Percentiles rank a stretch among this genome's conserved stretches.
Conservation (phyloP, 2,329 filamentous ascomycete species). For the Dactylellina drechsleri region DNA sequence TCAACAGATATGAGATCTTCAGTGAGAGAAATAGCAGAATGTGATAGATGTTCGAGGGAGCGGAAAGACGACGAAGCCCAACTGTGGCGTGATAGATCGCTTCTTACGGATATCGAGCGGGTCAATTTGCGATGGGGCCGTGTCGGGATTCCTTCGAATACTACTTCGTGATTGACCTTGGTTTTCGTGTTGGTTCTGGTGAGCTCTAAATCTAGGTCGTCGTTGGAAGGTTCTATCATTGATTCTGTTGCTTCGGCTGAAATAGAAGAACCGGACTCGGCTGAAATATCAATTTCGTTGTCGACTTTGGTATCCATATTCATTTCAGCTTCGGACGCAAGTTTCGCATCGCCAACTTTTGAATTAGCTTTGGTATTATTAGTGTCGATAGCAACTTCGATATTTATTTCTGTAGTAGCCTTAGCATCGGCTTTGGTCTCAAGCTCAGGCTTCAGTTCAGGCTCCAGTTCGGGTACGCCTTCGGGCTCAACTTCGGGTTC, state of each 20-base stretch:
- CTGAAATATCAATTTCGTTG: conserved; percentile 43
- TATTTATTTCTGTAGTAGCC: too few species aligned
- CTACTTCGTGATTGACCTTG: conserved; percentile 50
- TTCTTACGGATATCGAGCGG: conserved; percentile 49
- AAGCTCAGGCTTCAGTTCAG: conserved; percentile 31
- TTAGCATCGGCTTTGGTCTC: conserved; percentile 21
- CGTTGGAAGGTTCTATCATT: conserved; percentile 36
- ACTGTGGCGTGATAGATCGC: conserved; percentile 45
- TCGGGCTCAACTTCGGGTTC: conserved; percentile 7
- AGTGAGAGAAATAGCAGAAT: conserved; percentile 39
- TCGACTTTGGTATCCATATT: conserved; percentile 32
- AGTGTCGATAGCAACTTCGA: too few species aligned
- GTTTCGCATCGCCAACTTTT: conserved; percentile 6
- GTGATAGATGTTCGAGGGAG: conserved; percentile 52
- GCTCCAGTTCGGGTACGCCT: conserved; percentile 35
- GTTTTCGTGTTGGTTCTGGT: conserved; percentile 50
- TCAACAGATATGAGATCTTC: conserved; percentile 56
- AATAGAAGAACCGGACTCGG: conserved; percentile 25
- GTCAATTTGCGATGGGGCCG: conserved; percentile 39
- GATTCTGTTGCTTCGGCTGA: conserved; percentile 21
- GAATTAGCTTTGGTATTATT: too few species aligned
- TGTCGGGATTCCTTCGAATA: conserved; percentile 45
- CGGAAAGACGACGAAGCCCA: conserved; percentile 51
- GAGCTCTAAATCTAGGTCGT: conserved; percentile 14
- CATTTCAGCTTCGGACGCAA: conserved; percentile 7